Evolutionary conservation across 257 asterid species (phyloP).

Genomic region (Leptodermis oblonga): DNA sequence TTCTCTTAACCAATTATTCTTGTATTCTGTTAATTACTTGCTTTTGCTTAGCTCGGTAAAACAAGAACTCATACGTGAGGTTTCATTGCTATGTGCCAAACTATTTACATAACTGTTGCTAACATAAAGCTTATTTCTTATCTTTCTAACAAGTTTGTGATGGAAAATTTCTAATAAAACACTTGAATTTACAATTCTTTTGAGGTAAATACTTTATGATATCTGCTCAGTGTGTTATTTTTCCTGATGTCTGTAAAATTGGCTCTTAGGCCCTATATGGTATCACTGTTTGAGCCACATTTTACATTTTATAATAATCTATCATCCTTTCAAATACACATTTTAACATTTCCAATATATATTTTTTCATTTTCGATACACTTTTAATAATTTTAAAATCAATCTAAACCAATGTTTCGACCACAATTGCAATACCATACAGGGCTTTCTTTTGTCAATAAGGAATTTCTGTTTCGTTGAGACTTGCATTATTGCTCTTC

Average conservation of each 20-base stretch:
- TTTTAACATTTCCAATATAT: no score
- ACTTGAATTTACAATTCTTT: neutral
- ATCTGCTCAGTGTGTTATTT: neutral
- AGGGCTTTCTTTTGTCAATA: neutral
- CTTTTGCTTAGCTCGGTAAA: neutral
- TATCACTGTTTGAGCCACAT: no score
- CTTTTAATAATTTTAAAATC: no score
- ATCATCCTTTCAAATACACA: no score
- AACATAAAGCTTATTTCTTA: neutral
- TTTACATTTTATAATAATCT: no score
- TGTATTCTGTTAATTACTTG: neutral
- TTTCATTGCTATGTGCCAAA: neutral
- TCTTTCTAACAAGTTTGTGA: no score
- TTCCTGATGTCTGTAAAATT: neutral
- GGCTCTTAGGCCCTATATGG: no score
- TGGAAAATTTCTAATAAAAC: neutral
- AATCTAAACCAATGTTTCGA: no score
- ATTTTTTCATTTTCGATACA: no score
- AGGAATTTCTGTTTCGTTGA: neutral
- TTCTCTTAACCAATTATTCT: neutral
- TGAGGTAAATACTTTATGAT: neutral
- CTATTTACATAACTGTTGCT: neutral
- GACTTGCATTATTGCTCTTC: neutral
- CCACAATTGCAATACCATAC: no score
- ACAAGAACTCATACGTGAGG: neutral